Percentiles rank a stretch among this genome's conserved stretches.
These are phyloP conservation scores for Blastobotrys muscicola DNA, from an alignment of 805 yeast genomes.

Conservation along the genomic window DNA sequence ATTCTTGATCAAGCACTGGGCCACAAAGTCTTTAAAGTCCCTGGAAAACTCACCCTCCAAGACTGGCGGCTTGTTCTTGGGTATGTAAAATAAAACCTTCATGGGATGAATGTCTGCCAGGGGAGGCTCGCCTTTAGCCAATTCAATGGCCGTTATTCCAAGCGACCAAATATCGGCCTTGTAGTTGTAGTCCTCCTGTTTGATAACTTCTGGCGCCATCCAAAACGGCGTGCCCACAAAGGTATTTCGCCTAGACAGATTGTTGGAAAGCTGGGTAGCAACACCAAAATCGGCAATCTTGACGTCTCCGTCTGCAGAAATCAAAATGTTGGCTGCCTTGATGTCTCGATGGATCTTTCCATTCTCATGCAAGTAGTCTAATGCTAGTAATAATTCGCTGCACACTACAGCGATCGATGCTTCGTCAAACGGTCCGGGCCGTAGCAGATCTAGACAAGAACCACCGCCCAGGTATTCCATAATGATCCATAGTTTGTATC, in stretches of 20 bases:
- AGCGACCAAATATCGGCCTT: slow-evolving; percentile 74
- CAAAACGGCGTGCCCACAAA: slow-evolving; percentile 57
- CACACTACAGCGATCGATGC: slow-evolving; percentile 44
- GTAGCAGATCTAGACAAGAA: slow-evolving; percentile 53
- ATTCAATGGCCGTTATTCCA: slow-evolving; percentile 69
- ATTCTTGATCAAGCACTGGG: slow-evolving; percentile 58
- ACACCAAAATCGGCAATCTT: slow-evolving; percentile 96
- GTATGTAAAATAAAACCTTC: slow-evolving; percentile 44
- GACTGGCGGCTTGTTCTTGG: slow-evolving; percentile 40
- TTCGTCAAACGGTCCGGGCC: slow-evolving; percentile 51
- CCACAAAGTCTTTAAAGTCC: slow-evolving; percentile 62
- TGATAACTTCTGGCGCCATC: slow-evolving; percentile 99
- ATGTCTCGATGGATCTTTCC: slow-evolving; percentile 86
- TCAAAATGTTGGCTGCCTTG: slow-evolving; percentile 81
- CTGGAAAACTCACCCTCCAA: slow-evolving; percentile 30
- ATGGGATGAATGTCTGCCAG: slow-evolving; percentile 44
- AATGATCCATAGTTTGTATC: slow-evolving; percentile 64
- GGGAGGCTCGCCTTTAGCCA: slow-evolving; percentile 68
- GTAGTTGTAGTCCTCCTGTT: slow-evolving; percentile 68
- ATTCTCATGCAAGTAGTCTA: slow-evolving; percentile 54
- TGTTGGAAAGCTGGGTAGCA: slow-evolving; percentile 65
- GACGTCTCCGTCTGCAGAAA: slow-evolving; percentile 61
- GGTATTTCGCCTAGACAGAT: slow-evolving; percentile 39
- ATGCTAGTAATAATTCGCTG: slow-evolving; percentile 48
- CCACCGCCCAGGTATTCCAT: slow-evolving; percentile 80